Percentiles rank a stretch among this genome's conserved stretches.
Evolutionary conservation across 768 basidiomycete species (phyloP).

Genomic region (Russula dissimulans): DNA sequence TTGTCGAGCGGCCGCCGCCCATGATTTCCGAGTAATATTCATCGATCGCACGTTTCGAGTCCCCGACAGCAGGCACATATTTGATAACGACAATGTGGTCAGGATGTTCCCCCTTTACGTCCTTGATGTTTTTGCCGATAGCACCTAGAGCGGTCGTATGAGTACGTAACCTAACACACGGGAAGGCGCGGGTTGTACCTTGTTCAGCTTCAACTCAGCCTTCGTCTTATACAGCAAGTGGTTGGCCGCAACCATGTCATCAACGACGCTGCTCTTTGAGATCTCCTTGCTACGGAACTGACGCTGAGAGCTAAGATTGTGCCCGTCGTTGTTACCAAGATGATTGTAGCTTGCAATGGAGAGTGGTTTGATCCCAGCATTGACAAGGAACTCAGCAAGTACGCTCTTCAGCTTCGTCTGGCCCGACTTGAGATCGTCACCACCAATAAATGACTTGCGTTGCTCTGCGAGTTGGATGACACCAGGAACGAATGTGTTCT

Average conservation of each 20-base stretch:
- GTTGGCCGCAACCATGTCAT: conserved; percentile 96
- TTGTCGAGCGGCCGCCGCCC: conserved; percentile 88
- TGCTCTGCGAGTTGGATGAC: conserved; percentile 88
- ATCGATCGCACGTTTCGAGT: conserved; percentile 98
- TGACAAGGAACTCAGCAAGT: conserved; percentile 96
- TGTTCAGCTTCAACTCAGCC: conserved; percentile 25
- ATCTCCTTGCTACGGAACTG: conserved; percentile 99
- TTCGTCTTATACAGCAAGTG: conserved; percentile 83
- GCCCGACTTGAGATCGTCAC: conserved; percentile 96
- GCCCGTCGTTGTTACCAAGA: conserved; percentile 96
- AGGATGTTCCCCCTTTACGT: conserved; percentile 87
- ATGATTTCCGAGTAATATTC: conserved; percentile 98
- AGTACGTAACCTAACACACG: background rate
- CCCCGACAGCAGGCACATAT: conserved; percentile 93
- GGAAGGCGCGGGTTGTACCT: background rate
- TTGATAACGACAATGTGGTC: conserved; percentile 97
- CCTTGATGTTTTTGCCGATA: conserved; percentile 40
- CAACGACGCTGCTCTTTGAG: conserved; percentile 92
- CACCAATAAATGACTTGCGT: conserved; percentile 86
- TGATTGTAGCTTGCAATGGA: conserved; percentile 98
- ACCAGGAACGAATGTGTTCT: conserved; percentile 98
- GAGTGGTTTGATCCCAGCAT: conserved; percentile 96
- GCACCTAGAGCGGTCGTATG: conserved; percentile 21
- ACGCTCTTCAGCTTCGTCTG: conserved; percentile 98
- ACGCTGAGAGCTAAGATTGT: conserved; percentile 78